Evolutionary conservation across 257 asterid genomes (phyloP), one percentile per base, ranked within the genome.

Genomic region (Asclepias syriaca): DNA sequence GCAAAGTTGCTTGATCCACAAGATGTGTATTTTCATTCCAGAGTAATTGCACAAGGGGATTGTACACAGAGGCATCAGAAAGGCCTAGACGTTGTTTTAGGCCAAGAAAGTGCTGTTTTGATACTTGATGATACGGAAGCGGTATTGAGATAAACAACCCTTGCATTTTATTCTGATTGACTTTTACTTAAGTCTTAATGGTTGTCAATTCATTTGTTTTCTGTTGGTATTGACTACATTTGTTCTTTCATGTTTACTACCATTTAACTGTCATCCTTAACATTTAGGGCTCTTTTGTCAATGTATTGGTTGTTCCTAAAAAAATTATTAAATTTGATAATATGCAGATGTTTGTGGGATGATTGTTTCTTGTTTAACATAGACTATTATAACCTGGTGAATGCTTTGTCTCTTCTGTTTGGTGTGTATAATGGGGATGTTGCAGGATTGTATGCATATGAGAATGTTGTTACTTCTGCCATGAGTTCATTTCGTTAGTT

Each of bases 101-200:
- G 96, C 70, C 92, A 87, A 81, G 97, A 90, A 82, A 94, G 89
- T 76, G 89, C 92, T 61, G 97, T 86, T 64, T 68, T 94, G 80
- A 94, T 94, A 80, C 97, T 94, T 71, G 99, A 94, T 78, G 99
- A 94, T 77, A 94, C 99, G 53, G 97, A 94, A 84, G 82, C 72
- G 84, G 99, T 94, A 85, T 74, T 55, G n/a, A 22, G 32, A 43
- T 13, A 27, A 57, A 18, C 43, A 69, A 14, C 32, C 29, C 43
- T 45, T 18, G 14, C 58, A 61, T 73, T 87, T 75, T 96, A 91
- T 73, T 58, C 67, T 68, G 67, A 81, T 69, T 89, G 81, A 72
- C 86, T 91, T 66, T 84, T 85, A 29, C 57, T 48, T 79, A 1
- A 14, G 13, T 53, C 16, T 48, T 13, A 10, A 8, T 24, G 24